Evolutionary conservation across 768 basidiomycete genomes (phyloP).

Genomic region (Gautieria morchelliformis): DNA sequence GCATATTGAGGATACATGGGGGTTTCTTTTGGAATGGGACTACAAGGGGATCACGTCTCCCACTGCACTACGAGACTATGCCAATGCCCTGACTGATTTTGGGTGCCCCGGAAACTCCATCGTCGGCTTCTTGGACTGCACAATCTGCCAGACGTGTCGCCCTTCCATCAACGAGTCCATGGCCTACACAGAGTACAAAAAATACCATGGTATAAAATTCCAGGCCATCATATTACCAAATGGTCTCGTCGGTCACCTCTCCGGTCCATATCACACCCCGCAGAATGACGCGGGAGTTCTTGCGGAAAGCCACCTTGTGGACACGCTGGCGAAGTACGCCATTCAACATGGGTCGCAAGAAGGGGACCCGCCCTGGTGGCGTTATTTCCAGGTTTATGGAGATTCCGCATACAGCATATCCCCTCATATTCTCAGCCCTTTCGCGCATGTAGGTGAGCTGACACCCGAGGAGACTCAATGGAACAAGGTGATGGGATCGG

Average conservation of each 20-base stretch:
- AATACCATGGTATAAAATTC: conserved; percentile 20
- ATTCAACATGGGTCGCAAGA: conserved; percentile 2
- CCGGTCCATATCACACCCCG: conserved; percentile 15
- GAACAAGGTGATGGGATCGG: no score
- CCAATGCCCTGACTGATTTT: conserved; percentile 8
- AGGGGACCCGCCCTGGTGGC: conserved; percentile 1
- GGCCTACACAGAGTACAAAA: conserved; percentile 19
- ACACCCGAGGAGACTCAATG: no score
- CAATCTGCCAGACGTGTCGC: conserved; percentile 14
- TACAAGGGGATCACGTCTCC: not conserved
- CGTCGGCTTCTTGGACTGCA: conserved; percentile 19
- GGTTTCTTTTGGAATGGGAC: conserved; percentile 15
- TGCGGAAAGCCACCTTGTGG: conserved; percentile 7
- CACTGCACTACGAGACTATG: no score
- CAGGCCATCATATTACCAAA: conserved; percentile 20
- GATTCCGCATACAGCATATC: conserved; percentile 21
- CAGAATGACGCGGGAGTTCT: conserved; percentile 14
- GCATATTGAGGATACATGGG: conserved; percentile 14
- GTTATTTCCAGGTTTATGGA: conserved; percentile 15
- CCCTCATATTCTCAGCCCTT: no score
- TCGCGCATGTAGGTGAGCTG: no score
- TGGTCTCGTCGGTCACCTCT: conserved; percentile 19
- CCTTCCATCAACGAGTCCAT: conserved; percentile 12
- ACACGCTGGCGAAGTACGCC: no score
- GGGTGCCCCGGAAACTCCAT: conserved; percentile 13